These are phyloP conservation scores for Amylostereum areolatum DNA, from an alignment of 1,284 basidiomycete genomes.

Conservation along the genomic window DNA sequence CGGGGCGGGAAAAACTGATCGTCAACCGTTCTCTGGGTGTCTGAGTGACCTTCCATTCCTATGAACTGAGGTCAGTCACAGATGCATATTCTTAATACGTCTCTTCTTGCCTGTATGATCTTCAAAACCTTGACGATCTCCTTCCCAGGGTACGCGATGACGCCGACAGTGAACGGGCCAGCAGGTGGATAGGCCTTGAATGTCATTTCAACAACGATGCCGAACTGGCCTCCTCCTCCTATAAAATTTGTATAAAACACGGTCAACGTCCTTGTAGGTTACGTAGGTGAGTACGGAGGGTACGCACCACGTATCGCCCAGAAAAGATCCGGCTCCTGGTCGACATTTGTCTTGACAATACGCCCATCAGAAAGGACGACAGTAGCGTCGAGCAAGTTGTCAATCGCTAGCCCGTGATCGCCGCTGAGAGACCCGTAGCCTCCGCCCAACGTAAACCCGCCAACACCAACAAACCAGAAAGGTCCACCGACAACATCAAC, in stretches of 20 bases:
- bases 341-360: constrained; percentile 23
- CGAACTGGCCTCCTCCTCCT: constrained; percentile 42
- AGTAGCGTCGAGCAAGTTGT: constrained; percentile 30
- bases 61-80: background rate
- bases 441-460: constrained; percentile 31
- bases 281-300: background rate
- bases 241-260: constrained; percentile 1
- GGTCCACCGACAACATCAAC: constrained; percentile 24
- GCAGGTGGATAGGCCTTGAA: constrained; percentile 24
- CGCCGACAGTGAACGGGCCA: constrained; percentile 18
- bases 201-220: constrained; percentile 38
- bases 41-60: constrained; percentile 13
- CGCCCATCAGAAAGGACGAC: constrained; percentile 31
- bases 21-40: constrained; percentile 11
- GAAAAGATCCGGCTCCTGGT: constrained; percentile 29
- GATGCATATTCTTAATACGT: background rate
- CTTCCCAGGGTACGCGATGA: constrained; percentile 12
- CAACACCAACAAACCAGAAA: constrained; percentile 18
- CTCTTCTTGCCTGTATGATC: constrained; percentile 9
- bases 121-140: constrained; percentile 11
- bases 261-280: background rate
- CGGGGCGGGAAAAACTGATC: constrained; percentile 16
- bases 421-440: constrained; percentile 32
- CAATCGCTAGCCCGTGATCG: constrained; percentile 31
- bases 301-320: constrained; percentile 27